Conservation (phyloP, 768 basidiomycete genomes). For the Pulveroboletus frians region DNA sequence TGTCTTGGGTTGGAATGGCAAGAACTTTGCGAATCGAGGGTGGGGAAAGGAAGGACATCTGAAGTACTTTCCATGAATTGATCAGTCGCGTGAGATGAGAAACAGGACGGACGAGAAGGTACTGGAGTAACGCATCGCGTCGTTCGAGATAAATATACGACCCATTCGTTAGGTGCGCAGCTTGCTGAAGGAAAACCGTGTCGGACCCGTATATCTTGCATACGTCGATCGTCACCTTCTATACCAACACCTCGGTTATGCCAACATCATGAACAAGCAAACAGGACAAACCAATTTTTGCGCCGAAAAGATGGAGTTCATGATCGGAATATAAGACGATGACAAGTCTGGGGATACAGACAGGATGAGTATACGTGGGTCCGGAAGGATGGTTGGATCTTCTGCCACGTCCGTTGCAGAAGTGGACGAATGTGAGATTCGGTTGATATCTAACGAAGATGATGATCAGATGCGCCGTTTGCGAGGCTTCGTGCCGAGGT, state of each 20-base stretch:
- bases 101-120: slow-evolving; percentile 59
- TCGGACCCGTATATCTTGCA: slow-evolving; percentile 88
- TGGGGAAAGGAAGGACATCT: slow-evolving; percentile 84
- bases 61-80: slow-evolving; percentile 1
- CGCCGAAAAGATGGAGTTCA: slow-evolving; percentile 99
- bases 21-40: slow-evolving; percentile 70
- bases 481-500: not conserved
- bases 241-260: slow-evolving; percentile 23
- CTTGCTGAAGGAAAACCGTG: slow-evolving; percentile 95
- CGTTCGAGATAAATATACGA: slow-evolving; percentile 83
- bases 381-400: slow-evolving; percentile 32
- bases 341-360: slow-evolving; percentile 90
- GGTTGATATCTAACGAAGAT: slow-evolving; percentile 60
- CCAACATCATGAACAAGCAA: not conserved
- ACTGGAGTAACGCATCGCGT: slow-evolving; percentile 85
- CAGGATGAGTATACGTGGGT: slow-evolving; percentile 67
- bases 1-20: slow-evolving; percentile 87
- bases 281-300: slow-evolving; percentile 76
- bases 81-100: not conserved
- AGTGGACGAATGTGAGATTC: slow-evolving; percentile 38
- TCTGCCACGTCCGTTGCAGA: slow-evolving; percentile 27
- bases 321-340: slow-evolving; percentile 92
- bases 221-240: slow-evolving; percentile 98
- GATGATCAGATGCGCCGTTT: slow-evolving; percentile 18
- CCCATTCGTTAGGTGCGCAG: slow-evolving; percentile 91